Evolutionary conservation across 1,284 basidiomycete species (phyloP).

Genomic region (Irpex lacteus): DNA sequence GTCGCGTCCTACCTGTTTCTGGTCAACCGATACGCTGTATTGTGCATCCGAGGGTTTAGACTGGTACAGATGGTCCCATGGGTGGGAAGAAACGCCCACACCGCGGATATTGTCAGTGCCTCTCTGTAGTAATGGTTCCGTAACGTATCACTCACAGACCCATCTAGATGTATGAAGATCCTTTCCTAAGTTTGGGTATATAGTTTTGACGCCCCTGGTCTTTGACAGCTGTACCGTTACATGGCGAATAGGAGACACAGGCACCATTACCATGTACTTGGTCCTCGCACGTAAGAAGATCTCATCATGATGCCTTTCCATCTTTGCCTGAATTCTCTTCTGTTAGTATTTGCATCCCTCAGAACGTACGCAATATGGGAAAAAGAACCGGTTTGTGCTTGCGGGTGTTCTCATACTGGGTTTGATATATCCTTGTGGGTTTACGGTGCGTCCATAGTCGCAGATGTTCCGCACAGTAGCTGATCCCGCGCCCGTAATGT

Average conservation of each 20-base stretch:
- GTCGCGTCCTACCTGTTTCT: neutral
- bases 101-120: neutral
- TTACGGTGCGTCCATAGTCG: neutral
- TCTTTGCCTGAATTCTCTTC: neutral
- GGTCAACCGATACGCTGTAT: neutral
- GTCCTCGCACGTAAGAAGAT: neutral
- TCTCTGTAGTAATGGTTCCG: neutral
- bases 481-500: neutral
- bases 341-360: neutral
- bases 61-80: neutral
- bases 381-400: neutral
- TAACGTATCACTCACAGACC: neutral
- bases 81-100: neutral
- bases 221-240: neutral
- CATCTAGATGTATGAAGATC: neutral
- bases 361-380: neutral
- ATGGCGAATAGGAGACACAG: neutral
- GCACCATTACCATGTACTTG: neutral
- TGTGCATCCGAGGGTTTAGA: neutral
- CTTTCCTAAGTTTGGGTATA: neutral
- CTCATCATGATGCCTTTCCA: neutral
- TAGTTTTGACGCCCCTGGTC: neutral
- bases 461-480: neutral
- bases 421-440: neutral
- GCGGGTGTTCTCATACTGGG: neutral